These are phyloP conservation scores for Sungouiella thailandica DNA, from an alignment of 805 yeast genomes.

Conservation along the genomic window DNA sequence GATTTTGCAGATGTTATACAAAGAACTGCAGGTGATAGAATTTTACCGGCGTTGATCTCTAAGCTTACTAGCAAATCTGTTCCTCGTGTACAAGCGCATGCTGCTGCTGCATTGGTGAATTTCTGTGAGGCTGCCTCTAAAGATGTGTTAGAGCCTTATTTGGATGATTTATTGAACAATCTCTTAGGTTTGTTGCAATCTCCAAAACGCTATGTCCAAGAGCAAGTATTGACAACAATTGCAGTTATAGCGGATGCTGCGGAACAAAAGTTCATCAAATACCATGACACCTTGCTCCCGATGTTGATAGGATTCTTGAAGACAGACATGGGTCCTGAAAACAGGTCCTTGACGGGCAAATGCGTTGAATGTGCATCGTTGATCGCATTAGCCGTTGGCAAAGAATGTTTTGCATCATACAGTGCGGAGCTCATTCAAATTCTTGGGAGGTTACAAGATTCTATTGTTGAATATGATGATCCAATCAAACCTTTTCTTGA, in stretches of 20 bases:
- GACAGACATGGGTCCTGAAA: slow-evolving; percentile 73
- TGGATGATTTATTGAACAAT: slow-evolving; percentile 74
- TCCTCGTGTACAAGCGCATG: slow-evolving; percentile 95
- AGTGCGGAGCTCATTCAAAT: slow-evolving; percentile 68
- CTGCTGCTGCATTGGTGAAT: slow-evolving; percentile 96
- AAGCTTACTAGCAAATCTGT: slow-evolving; percentile 68
- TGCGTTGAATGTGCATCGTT: slow-evolving; percentile 94
- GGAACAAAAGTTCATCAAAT: slow-evolving; percentile 78
- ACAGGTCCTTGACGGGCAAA: slow-evolving; percentile 79
- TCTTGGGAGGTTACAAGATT: slow-evolving; percentile 66
- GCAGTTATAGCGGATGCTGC: slow-evolving; percentile 98
- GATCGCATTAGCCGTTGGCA: slow-evolving; percentile 93
- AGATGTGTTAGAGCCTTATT: slow-evolving; percentile 85
- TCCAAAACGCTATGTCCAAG: slow-evolving; percentile 91
- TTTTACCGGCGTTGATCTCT: slow-evolving; percentile 84
- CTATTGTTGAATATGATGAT: slow-evolving; percentile 64
- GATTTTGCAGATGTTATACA: slow-evolving; percentile 92
- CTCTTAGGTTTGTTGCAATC: slow-evolving; percentile 73
- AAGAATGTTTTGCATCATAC: slow-evolving; percentile 76
- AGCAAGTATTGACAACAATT: slow-evolving; percentile 93
- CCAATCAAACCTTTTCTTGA: slow-evolving; percentile 83
- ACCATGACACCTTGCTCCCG: slow-evolving; percentile 94
- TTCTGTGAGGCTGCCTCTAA: slow-evolving; percentile 89
- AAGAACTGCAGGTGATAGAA: slow-evolving; percentile 68
- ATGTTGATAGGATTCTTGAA: slow-evolving; percentile 71